Percentiles rank a stretch among this genome's conserved stretches.
phyloP scores from a whole-genome alignment of 768 basidiomycete species.

The Kwoniella pini region DNA sequence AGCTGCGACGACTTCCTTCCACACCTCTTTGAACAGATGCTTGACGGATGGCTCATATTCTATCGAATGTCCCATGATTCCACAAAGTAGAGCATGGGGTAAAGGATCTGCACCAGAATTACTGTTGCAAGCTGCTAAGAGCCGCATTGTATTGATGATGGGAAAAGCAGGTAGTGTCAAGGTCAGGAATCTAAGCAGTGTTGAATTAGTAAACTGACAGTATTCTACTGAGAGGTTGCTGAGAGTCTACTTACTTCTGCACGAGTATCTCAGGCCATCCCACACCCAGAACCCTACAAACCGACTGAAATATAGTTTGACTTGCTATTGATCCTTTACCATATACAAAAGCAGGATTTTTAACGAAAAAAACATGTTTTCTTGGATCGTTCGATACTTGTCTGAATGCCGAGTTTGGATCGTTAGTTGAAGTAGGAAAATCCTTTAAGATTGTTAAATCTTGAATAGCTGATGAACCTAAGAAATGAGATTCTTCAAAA shows the following conservation, averaged over 20 bases:
- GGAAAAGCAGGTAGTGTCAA: conserved; percentile 1
- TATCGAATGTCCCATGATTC: conserved; percentile 3
- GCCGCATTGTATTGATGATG: conserved; percentile 1
- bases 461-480: conserved; percentile 4
- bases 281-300: neutral
- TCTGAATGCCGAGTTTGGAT: neutral
- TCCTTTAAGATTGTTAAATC: neutral
- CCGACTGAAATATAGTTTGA: neutral
- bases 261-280: conserved; percentile 2
- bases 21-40: neutral
- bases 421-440: neutral
- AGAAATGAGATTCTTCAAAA: conserved; percentile 2
- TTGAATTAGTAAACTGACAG: neutral
- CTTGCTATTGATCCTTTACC: neutral
- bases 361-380: conserved; percentile 1
- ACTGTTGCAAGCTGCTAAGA: conserved; percentile 2
- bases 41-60: conserved; percentile 1
- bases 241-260: conserved; percentile 1
- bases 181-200: neutral
- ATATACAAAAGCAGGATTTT: neutral
- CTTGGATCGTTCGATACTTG: conserved; percentile 4
- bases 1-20: conserved; percentile 4
- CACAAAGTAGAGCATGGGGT: neutral
- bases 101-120: neutral
- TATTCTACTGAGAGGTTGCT: neutral